phyloP scores from a whole-genome alignment of 345 rosid species.

The Ceriops tagal region DNA sequence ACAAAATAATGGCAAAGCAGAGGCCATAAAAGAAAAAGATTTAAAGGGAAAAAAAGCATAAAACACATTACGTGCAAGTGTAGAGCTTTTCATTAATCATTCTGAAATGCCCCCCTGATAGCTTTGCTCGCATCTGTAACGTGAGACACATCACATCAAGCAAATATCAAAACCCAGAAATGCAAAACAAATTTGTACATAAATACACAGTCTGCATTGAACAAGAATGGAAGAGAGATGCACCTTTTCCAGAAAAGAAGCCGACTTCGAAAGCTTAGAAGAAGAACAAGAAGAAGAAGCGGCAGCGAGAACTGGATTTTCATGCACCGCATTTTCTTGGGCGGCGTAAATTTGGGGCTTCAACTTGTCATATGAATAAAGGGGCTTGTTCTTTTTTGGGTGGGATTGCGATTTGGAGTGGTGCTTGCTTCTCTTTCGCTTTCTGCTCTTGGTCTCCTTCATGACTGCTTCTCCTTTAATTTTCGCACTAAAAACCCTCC shows the following conservation, averaged over 20 bases:
- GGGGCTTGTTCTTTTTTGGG: neutral
- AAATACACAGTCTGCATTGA: neutral
- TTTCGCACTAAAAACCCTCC: neutral
- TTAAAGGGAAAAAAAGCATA: neutral
- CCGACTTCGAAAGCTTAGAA: constrained; percentile 16
- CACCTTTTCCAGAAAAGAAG: constrained; percentile 36
- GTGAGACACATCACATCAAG: neutral
- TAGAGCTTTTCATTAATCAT: constrained; percentile 92
- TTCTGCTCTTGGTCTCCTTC: constrained; percentile 42
- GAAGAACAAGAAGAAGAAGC: constrained; percentile 3
- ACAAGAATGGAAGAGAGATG: neutral
- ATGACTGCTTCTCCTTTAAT: constrained; percentile 16
- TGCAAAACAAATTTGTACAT: neutral
- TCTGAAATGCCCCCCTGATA: constrained; percentile 86
- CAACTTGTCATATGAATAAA: neutral
- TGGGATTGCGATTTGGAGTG: constrained; percentile 19
- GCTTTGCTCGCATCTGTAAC: constrained; percentile 68
- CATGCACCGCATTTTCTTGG: neutral
- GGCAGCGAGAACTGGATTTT: neutral
- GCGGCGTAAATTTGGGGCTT: neutral
- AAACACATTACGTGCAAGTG: constrained; percentile 68
- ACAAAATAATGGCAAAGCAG: neutral
- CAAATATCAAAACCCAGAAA: neutral
- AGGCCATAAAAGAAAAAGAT: no score
- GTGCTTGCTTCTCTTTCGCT: constrained; percentile 48